Evolutionary conservation across 2,329 filamentous ascomycete species (phyloP).

Genomic region (Penicillium sumatraense): DNA sequence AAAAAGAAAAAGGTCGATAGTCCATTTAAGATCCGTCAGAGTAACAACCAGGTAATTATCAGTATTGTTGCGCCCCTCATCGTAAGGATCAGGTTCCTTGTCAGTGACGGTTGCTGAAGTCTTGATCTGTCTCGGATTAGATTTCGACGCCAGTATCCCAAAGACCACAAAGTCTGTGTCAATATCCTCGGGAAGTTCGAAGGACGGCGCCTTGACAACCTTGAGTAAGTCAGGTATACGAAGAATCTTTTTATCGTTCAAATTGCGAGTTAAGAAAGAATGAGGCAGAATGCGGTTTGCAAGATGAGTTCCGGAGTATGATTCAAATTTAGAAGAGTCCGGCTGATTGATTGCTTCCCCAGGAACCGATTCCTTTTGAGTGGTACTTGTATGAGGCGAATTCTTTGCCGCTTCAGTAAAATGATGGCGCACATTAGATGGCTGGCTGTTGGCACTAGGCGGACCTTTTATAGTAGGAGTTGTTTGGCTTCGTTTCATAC

Average conservation of each 20-base stretch:
- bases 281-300: conserved; percentile 84
- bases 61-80: conserved; percentile 59
- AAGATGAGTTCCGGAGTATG: conserved; percentile 83
- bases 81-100: conserved; percentile 52
- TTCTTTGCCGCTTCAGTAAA: background rate
- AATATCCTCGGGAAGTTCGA: conserved; percentile 74
- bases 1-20: conserved; percentile 91
- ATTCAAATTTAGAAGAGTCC: conserved; percentile 73
- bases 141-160: conserved; percentile 86
- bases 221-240: conserved; percentile 80
- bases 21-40: conserved; percentile 86
- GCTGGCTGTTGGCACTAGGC: conserved; percentile 3
- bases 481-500: conserved; percentile 42
- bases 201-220: conserved; percentile 80
- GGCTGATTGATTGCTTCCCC: conserved; percentile 33
- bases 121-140: conserved; percentile 71
- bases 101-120: conserved; percentile 42
- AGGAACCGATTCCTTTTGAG: conserved; percentile 23
- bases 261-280: conserved; percentile 74
- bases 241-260: conserved; percentile 77
- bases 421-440: conserved; percentile 19
- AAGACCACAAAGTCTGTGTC: conserved; percentile 91
- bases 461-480: conserved; percentile 32
- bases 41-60: conserved; percentile 93
- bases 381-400: conserved; percentile 27